Evolutionary conservation across 2,329 filamentous ascomycete species (phyloP).

Genomic region (Fusarium piperis): DNA sequence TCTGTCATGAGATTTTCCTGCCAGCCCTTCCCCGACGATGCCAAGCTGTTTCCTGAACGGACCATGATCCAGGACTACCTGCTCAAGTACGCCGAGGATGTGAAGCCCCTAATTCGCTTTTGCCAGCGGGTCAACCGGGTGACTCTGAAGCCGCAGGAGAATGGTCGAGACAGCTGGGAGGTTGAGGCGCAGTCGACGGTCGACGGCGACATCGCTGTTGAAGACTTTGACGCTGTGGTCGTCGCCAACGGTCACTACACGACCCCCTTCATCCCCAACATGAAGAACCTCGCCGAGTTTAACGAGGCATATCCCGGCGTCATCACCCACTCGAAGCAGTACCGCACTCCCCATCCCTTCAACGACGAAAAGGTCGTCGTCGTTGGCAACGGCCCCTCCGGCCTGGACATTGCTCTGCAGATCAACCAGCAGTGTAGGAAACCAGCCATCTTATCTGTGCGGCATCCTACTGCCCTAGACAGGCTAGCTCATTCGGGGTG

Average conservation of each 20-base stretch:
- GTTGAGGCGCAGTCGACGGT: slow-evolving; percentile 64
- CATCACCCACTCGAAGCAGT: slow-evolving; percentile 83
- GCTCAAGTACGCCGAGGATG: slow-evolving; percentile 73
- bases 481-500: slow-evolving; percentile 57
- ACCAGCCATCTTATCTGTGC: slow-evolving; percentile 73
- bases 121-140: slow-evolving; percentile 75
- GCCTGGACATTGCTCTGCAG: slow-evolving; percentile 83
- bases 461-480: slow-evolving; percentile 57
- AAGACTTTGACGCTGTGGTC: slow-evolving; percentile 77
- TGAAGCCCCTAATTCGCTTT: slow-evolving; percentile 75
- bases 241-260: slow-evolving; percentile 81
- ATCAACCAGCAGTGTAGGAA: slow-evolving; percentile 69
- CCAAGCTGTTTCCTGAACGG: slow-evolving; percentile 79
- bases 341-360: slow-evolving; percentile 73
- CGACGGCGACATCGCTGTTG: slow-evolving; percentile 51
- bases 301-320: slow-evolving; percentile 65
- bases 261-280: slow-evolving; percentile 72
- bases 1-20: slow-evolving; percentile 84
- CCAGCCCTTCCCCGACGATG: slow-evolving; percentile 68
- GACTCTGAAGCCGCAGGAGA: slow-evolving; percentile 38
- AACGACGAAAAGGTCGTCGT: slow-evolving; percentile 78
- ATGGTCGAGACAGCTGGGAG: slow-evolving; percentile 65
- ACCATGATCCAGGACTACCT: slow-evolving; percentile 79
- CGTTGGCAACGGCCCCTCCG: slow-evolving; percentile 86
- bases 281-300: slow-evolving; percentile 69